Base-by-base conservation (phyloP, 106 monocot species). In the Dioscorea alata region DNA sequence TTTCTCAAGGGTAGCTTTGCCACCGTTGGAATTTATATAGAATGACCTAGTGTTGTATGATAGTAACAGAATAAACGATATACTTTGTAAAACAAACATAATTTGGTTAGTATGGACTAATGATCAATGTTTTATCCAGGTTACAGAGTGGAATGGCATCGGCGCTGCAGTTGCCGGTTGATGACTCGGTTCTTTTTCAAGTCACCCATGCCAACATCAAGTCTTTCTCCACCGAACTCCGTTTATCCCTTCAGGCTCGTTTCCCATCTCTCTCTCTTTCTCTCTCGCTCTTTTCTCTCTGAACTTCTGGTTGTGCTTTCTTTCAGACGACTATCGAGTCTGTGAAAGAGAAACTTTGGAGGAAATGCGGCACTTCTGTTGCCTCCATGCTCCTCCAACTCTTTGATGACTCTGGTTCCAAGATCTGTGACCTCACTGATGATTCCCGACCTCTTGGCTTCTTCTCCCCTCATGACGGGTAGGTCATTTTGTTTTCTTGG, bases 261-360 rank as follows among this genome's bases (percentile, higher is more conserved):
- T 42, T 42, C 4, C 10, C 42, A 3, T 42, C 42, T 42, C 42
- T 42, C 42, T 42, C 42, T 42, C 42, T 42, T 5, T 42, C 42
- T 42, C 42, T 42, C 42, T 42, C 42, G 0, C 42, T 42, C 42
- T 42, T 5, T 48, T 63, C 64, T 23, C 64, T 64, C 50, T 23
- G 33, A 25, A 28, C 28, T 28, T 28, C 28, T 28, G 28, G 28
- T 28, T 28, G 2, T 48, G 19, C 42, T 65, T 75, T 49, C 24
- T 56, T 2, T 8, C 50, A 97, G 92, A 79, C 69, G 60, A 84
- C 75, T n/a, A 78, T 99, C 42, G 99, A 87, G 57, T 67, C 73
- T 1, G 81, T 82, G 42, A 99, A 99, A 66, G 93, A 93, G 60
- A 93, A 93, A 69, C 83, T 99, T 4, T 99, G 99, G 99, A 82